Evolutionary conservation across 495 filamentous ascomycete species (phyloP), one percentile per base, ranked within the genome.

Genomic region (Penicillium goetzii): DNA sequence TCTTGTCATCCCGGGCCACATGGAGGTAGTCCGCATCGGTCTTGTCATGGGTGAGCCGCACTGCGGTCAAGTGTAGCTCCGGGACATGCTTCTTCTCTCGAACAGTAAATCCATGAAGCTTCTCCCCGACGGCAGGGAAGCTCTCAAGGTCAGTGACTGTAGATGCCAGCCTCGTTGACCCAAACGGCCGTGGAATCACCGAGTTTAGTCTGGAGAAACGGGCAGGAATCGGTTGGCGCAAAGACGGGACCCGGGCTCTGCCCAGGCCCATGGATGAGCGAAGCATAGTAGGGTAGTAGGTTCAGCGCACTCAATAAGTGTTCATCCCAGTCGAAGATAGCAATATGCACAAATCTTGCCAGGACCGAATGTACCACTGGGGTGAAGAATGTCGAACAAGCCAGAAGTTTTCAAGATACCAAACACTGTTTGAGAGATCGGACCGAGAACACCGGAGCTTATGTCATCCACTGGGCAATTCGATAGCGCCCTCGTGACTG

Each of bases 11-110:
- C 59, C 93, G 84, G 0, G 91, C 95, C 64, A 99, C 86, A 80
- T 99, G 95, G 32, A 99, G 86, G 71, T 98, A 96, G 60, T 99
- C 92, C 21, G 95, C 94, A 60, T 92, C 90, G 7, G 95, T 99
- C 79, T 91, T 92, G 76, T 97, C 90, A 73, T 99, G 95, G 62
- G 87, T 88, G 65, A 98, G 81, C 61, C 95, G 90, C 40, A 97
- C 76, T 4, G 96, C 96, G 3, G 93, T 94, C 59, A 99, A 77
- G 73, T 97, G 92, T 33, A 98, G 83, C 76, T 98, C 96, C 2
- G 96, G 92, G 1, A 98, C 91, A 77, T 94, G 88, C 78, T 97
- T 96, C 60, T 88, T 84, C 45, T 94, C 87, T 63, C 91, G 81
- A 43, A 98, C 80, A 1, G 92, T 97, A 76, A 99, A 99, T 61